Base-by-base conservation (phyloP, 768 basidiomycete species). In the Boletus sp. region DNA sequence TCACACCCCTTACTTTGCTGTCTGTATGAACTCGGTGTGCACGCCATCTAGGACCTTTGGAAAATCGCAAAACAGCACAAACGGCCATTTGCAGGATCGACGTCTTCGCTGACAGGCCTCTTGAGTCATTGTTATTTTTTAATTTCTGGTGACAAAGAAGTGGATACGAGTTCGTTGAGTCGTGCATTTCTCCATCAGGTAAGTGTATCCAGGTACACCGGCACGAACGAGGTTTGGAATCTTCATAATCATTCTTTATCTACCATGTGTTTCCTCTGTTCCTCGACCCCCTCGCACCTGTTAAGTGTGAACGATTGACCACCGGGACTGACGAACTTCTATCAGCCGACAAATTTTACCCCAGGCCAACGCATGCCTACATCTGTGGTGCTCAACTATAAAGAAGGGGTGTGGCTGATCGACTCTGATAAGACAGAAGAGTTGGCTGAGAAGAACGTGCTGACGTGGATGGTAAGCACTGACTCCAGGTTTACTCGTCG, bases 81-180 rank as follows among this genome's bases (percentile, higher is more conserved):
- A 0, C 79, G 81, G 40, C 75, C 64, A 27, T 97, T 90, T 66
- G 82, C 82, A 2, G 96, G 95, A 4, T 95, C 92, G 4, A 98
- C 95, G 0, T 96, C 93, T 8, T 93, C 92, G 1, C 70, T 97
- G 48, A 87, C 92, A 0, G 85, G 88, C 34, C 83, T 94, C 63
- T 76, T 97, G 40, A 78, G 83, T 41, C 93, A 98, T 45, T 83
- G 96, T 17, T 98, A 97, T 67, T 92, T 93, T 65, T 77, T 93
- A 17, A 75, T 97, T 5, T 93, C 91, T 23, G 81, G 81, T 19
- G 80, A 86, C 58, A 87, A 83, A 62, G 70, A 72, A 0, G 79
- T 93, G 25, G 83, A 94, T 64, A 79, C 79, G 3, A 72, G 75
- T 7, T 74, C 72, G 23, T 69, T 97, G 41, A 90, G 87, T 62